Conservation (phyloP, 371 early-diverging fungal species). For the Apophysomyces elegans region DNA sequence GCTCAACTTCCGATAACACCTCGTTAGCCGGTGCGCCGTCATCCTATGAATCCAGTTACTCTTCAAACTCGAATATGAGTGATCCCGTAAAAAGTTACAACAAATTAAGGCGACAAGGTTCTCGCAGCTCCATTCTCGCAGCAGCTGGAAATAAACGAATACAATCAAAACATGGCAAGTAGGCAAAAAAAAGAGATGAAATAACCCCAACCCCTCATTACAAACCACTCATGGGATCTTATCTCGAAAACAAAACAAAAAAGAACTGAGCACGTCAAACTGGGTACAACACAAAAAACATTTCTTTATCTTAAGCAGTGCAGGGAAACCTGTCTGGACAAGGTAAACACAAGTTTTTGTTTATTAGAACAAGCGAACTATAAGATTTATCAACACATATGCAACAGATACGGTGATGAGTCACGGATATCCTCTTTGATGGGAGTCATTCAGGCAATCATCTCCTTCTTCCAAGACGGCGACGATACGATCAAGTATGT, state of each 20-base stretch:
- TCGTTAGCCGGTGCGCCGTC: conserved; percentile 20
- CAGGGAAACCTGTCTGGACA: conserved; percentile 89
- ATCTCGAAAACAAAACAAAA: not conserved
- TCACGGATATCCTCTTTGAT: conserved; percentile 84
- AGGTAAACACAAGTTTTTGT: conserved; percentile 38
- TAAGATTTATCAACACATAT: conserved; percentile 1
- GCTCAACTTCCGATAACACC: conserved; percentile 20
- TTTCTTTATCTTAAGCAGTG: conserved; percentile 82
- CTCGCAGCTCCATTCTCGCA: conserved; percentile 38
- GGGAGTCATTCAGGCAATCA: conserved; percentile 92
- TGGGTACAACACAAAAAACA: conserved; percentile 78
- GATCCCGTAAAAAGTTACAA: conserved; percentile 41
- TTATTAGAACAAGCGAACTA: not conserved
- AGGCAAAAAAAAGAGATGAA: not conserved
- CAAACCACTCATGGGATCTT: not conserved
- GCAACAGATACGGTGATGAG: conserved; percentile 86
- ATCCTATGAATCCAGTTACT: conserved; percentile 38
- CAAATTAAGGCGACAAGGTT: conserved; percentile 44
- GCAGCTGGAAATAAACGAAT: conserved; percentile 13
- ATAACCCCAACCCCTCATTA: not conserved
- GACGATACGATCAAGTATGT: conserved; percentile 76
- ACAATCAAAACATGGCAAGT: conserved; percentile 20
- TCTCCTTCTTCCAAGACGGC: conserved; percentile 84
- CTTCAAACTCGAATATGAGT: conserved; percentile 41
- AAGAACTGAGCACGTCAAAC: conserved; percentile 22